Base-by-base conservation (phyloP, 352 stramenopile species). In the Globisporangium spinosum region DNA sequence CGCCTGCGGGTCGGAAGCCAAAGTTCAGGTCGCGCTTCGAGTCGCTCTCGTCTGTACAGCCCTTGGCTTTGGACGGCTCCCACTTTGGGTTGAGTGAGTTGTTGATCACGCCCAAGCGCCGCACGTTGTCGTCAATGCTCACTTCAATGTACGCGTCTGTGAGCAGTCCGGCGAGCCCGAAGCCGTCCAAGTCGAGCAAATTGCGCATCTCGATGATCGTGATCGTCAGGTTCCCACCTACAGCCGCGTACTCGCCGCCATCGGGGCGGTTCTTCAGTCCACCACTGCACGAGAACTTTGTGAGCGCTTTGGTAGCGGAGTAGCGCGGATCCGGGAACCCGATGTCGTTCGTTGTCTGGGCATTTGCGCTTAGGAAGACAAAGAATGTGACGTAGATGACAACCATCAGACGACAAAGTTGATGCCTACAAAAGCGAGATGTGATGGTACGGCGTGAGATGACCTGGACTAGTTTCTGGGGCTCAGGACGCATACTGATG, bases 141-240 rank as follows among this genome's bases (percentile, higher is more conserved):
- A 86, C 83, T 45, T 82, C 71, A 20, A 97, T 76, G 63, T 83
- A 97, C 1, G 90, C 80, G 62, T 98, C 90, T 0, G 87, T 97
- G 23, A 80, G 43, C 8, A 88, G 58, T 5, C 83, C 84, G 13
- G 79, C 78, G 1, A 85, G 70, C 4, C 87, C 87, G 63, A 94
- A 94, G 34, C 70, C 69, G 54, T 98, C 91, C n/a, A 92, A 66
- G 57, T 97, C 65, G 1, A 87, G 90, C 17, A 98, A 71, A 47
- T 97, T 93, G 3, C 78, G 81, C 77, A 95, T 95, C 70, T 89
- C 80, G 15, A 96, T 67, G 58, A 97, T 79, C 9, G 84, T 94
- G 12, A 97, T 45, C 20, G 90, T 96, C 20, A 98, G 78, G 53
- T 96, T 96, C 0, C 91, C 91, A n/a, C 91, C 91, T 0, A 87